phyloP scores from a whole-genome alignment of 805 yeast species.

The Saturnispora diversa region DNA sequence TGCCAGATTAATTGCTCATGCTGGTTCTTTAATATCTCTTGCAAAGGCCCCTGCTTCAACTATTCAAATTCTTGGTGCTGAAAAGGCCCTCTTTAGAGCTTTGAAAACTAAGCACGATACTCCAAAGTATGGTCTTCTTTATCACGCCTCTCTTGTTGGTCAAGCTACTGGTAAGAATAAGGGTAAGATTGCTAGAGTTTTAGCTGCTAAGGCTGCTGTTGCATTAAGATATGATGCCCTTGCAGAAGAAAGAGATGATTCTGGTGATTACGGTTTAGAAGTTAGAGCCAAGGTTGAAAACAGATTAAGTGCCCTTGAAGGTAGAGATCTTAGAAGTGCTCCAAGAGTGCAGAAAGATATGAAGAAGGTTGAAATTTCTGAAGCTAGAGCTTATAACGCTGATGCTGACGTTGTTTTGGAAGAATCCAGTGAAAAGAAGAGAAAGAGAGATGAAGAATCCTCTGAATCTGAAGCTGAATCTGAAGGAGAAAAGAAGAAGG shows the following conservation, averaged over 20 bases:
- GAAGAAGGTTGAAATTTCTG: conserved; percentile 79
- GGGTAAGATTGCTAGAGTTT: conserved; percentile 97
- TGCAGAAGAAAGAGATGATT: conserved; percentile 93
- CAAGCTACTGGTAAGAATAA: conserved; percentile 97
- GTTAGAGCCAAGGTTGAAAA: conserved; percentile 91
- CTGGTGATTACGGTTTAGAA: conserved; percentile 86
- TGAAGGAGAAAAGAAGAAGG: conserved; percentile 19
- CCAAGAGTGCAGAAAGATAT: conserved; percentile 74
- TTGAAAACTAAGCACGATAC: conserved; percentile 97
- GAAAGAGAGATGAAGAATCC: conserved; percentile 17
- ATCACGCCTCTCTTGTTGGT: conserved; percentile 95
- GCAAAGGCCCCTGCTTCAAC: conserved; percentile 99
- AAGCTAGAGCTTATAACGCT: conserved; percentile 83
- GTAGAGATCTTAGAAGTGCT: conserved; percentile 90
- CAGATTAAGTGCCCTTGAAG: conserved; percentile 90
- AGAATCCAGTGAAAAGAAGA: conserved; percentile 17
- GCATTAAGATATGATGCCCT: conserved; percentile 94
- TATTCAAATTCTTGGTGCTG: conserved; percentile 96
- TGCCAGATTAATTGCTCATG: conserved; percentile 95
- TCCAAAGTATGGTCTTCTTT: conserved; percentile 94
- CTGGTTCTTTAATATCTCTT: conserved; percentile 88
- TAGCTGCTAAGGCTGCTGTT: conserved; percentile 98
- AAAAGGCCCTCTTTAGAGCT: conserved; percentile 97
- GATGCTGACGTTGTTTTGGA: conserved; percentile 61
- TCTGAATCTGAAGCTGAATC: conserved; percentile 25